Base-by-base conservation (phyloP, 352 stramenopile species). In the Poterioochromonas sp. region DNA sequence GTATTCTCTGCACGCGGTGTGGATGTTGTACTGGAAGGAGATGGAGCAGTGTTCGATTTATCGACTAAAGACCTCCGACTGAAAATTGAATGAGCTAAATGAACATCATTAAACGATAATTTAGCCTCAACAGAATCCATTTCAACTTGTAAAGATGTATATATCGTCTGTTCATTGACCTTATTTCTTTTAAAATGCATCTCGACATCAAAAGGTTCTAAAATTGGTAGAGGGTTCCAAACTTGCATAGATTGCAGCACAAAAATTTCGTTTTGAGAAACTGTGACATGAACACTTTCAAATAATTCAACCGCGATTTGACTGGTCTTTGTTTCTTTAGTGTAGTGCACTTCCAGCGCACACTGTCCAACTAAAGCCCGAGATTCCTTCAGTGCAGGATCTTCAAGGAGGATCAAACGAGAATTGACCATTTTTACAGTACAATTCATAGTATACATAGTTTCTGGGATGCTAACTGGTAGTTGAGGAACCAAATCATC, bases 321-420 rank as follows among this genome's bases (percentile, higher is more conserved):
- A 35, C 73, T 37, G 11, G 37, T 63, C 49, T 40, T 76, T 22
- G 32, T 35, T 29, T 76, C 69, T 40, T 35, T 11, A 29, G 69
- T 69, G 47, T 39, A 78, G 26, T 78, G 41, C 3, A 65, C 71
- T 35, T 43, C 47, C 41, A 78, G 1, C 11, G 5, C 71, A 53
- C 71, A 78, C 22, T 29, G 34, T 1, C 15, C 71, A n/a, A 63
- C 47, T 11, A 78, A 69, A 12, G 71, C 71, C 12, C 34, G 71
- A 34, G 49, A 54, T 78, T 63, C 71, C 15, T 3, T 22, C 1
- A n/a, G 11, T 29, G 49, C 15, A 39, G 71, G 71, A 39, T 78
- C 71, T 51, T 78, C 71, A 8, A 78, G 32, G 1, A 78, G 37
- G 29, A 78, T 78, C 32, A 78, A 11, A 12, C 35, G 44, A 20